phyloP scores from a whole-genome alignment of 2,329 filamentous ascomycete genomes.

The Epichloe scottii region DNA sequence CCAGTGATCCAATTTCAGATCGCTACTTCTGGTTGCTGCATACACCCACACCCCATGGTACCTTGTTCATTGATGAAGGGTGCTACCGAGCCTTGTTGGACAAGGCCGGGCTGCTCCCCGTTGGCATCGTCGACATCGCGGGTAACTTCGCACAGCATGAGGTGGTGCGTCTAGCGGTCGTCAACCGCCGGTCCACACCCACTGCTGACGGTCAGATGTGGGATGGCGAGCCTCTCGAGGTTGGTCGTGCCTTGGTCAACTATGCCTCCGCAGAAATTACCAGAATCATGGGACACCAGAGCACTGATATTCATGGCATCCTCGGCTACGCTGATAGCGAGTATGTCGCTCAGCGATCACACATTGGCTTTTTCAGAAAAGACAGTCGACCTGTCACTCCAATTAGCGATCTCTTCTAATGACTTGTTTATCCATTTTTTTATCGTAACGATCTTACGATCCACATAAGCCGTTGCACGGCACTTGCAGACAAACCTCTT shows the following conservation, averaged over 20 bases:
- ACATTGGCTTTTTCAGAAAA: constrained; percentile 60
- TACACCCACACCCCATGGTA: constrained; percentile 80
- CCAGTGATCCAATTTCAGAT: constrained; percentile 73
- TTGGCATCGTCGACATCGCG: constrained; percentile 81
- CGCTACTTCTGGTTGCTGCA: constrained; percentile 96
- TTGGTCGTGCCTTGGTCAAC: constrained; percentile 83
- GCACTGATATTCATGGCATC: constrained; percentile 64
- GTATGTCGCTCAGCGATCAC: constrained; percentile 81
- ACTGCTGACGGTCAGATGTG: constrained; percentile 32
- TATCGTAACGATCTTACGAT: neutral
- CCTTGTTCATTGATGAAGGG: constrained; percentile 83
- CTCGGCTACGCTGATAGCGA: constrained; percentile 91
- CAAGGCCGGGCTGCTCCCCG: constrained; percentile 80
- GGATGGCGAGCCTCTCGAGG: constrained; percentile 49
- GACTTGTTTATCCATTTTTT: neutral
- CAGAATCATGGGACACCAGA: constrained; percentile 73
- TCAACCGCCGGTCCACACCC: constrained; percentile 42
- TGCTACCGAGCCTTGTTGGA: constrained; percentile 67
- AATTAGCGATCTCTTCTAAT: constrained; percentile 13
- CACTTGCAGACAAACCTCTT: neutral
- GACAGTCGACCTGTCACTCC: constrained; percentile 43
- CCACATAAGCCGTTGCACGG: neutral
- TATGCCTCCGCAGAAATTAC: constrained; percentile 78
- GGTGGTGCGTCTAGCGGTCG: constrained; percentile 74
- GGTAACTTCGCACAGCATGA: constrained; percentile 87